A percentile compares a stretch with the other conserved stretches of the same genome.
These are phyloP conservation scores for Phallus indusiatus DNA, from an alignment of 768 basidiomycete genomes.

Conservation along the genomic window DNA sequence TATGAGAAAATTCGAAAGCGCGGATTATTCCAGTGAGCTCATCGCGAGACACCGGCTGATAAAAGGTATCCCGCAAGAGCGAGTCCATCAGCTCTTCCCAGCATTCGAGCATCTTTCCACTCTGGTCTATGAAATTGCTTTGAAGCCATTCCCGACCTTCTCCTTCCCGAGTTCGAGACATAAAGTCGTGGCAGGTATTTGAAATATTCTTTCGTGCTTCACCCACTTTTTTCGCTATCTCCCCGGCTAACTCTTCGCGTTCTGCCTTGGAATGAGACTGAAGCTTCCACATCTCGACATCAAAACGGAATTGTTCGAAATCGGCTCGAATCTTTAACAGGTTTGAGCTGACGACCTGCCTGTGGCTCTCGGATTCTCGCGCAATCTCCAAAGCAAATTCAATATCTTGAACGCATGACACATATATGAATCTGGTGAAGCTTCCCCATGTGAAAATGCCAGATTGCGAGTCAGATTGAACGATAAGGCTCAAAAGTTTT, in stretches of 20 bases:
- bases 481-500: conserved; percentile 30
- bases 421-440: conserved; percentile 37
- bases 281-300: conserved; percentile 26
- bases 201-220: conserved; percentile 2
- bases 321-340: conserved; percentile 35
- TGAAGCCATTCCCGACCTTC: conserved; percentile 31
- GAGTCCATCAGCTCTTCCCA: conserved; percentile 35
- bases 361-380: conserved; percentile 37
- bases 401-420: conserved; percentile 38
- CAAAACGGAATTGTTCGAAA: conserved; percentile 43
- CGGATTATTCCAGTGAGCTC: conserved; percentile 43
- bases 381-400: conserved; percentile 38
- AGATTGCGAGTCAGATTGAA: conserved; percentile 14
- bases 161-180: conserved; percentile 17
- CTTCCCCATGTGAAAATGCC: conserved; percentile 37
- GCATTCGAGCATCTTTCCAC: conserved; percentile 32
- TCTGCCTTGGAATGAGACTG: conserved; percentile 13
- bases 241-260: conserved; percentile 17
- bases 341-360: conserved; percentile 39
- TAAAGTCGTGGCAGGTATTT: background rate
- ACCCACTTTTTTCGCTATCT: conserved; percentile 13
- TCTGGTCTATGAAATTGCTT: conserved; percentile 30
- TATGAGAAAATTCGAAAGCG: conserved; percentile 34
- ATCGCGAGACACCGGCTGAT: conserved; percentile 41
- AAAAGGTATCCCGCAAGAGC: conserved; percentile 36